Evolutionary conservation across 2,329 filamentous ascomycete genomes (phyloP).

Genomic region (Fusarium pseudoanthophilum): DNA sequence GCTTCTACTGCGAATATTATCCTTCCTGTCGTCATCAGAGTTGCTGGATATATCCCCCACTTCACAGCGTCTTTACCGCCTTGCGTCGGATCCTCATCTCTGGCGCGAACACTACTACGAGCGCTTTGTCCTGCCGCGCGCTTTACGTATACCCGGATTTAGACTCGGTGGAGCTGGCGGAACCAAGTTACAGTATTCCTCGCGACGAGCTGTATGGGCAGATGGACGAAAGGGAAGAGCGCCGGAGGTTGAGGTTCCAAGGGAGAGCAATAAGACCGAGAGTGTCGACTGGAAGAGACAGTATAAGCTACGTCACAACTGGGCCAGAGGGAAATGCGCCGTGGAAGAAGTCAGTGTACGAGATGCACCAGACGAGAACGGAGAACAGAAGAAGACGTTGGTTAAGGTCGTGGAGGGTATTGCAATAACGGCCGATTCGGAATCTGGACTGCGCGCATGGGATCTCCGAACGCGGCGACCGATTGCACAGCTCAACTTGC

Average conservation of each 20-base stretch:
- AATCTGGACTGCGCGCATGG: slow-evolving; percentile 81
- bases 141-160: slow-evolving; percentile 77
- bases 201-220: slow-evolving; percentile 57
- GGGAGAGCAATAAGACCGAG: slow-evolving; percentile 8
- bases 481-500: slow-evolving; percentile 62
- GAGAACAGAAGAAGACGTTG: slow-evolving; percentile 68
- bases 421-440: slow-evolving; percentile 78
- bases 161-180: slow-evolving; percentile 48
- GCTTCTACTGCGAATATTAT: slow-evolving; percentile 84
- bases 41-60: slow-evolving; percentile 72
- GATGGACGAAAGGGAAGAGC: slow-evolving; percentile 57
- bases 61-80: slow-evolving; percentile 78
- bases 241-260: slow-evolving; percentile 50
- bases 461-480: slow-evolving; percentile 71
- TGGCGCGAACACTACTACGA: slow-evolving; percentile 93
- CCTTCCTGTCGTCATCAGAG: slow-evolving; percentile 75
- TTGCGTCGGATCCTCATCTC: slow-evolving; percentile 84
- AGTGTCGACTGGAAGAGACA: slow-evolving; percentile 85
- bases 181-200: slow-evolving; percentile 58
- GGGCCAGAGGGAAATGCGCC: slow-evolving; percentile 83
- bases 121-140: slow-evolving; percentile 85
- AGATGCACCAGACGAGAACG: slow-evolving; percentile 48
- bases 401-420: slow-evolving; percentile 82
- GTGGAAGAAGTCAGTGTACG: slow-evolving; percentile 79
- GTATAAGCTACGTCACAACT: slow-evolving; percentile 91